These are phyloP conservation scores for Leishmania aethiopica DNA, from an alignment of 208 protist species.

Conservation along the genomic window DNA sequence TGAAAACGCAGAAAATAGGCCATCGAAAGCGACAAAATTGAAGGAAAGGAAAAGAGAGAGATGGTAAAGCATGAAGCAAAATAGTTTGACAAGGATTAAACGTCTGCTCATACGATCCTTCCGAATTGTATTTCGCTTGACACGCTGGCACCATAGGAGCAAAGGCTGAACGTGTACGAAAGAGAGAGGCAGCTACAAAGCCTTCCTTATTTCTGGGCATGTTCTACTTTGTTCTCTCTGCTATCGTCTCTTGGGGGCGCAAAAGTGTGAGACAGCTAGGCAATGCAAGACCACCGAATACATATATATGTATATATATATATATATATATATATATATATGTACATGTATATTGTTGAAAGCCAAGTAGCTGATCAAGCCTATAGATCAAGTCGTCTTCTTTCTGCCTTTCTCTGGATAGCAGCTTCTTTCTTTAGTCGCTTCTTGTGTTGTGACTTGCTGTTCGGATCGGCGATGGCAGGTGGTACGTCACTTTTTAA, in stretches of 20 bases:
- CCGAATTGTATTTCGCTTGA: background rate
- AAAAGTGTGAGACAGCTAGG: background rate
- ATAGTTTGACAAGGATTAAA: background rate
- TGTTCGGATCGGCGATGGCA: constrained; percentile 15
- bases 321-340: background rate
- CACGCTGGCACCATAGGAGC: background rate
- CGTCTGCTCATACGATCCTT: background rate
- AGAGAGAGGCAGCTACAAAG: background rate
- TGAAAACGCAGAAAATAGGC: background rate
- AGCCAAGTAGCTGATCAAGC: background rate
- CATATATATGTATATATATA: background rate
- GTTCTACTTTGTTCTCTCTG: background rate
- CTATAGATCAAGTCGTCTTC: background rate
- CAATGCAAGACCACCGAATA: background rate
- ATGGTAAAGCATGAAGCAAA: constrained; percentile 2
- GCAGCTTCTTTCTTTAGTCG: constrained; percentile 14
- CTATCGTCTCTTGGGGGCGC: background rate
- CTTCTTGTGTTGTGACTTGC: constrained; percentile 40
- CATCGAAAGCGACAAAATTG: background rate
- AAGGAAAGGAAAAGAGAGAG: background rate
- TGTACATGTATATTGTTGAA: background rate
- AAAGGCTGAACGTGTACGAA: background rate
- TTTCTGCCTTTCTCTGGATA: constrained; percentile 11
- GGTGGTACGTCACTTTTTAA: background rate
- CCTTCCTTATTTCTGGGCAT: background rate